A percentile compares a stretch with the other conserved stretches of the same genome.
Evolutionary conservation across 495 filamentous ascomycete species (phyloP).

Genomic region (Articulospora tetracladia): DNA sequence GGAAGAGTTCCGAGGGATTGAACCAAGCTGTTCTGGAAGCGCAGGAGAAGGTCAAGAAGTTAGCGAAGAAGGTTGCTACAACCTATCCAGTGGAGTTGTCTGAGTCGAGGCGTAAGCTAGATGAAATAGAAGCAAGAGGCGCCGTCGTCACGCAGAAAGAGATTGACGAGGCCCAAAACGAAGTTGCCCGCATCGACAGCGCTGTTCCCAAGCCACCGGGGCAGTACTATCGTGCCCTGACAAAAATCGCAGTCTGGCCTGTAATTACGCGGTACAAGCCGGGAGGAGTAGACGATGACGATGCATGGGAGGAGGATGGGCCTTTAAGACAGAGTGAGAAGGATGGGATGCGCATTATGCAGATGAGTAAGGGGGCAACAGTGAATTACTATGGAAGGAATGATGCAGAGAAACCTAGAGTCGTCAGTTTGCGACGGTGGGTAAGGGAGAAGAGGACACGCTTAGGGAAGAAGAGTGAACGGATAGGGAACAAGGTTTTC

Average conservation of each 20-base stretch:
- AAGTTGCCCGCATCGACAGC: neutral
- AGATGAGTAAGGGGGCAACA: constrained; percentile 15
- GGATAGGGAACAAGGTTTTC: neutral
- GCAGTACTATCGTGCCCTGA: neutral
- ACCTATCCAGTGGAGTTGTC: no score
- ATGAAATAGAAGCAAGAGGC: neutral
- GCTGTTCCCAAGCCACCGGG: neutral
- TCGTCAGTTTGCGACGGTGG: neutral
- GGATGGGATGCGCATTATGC: constrained; percentile 14
- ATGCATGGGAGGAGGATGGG: neutral
- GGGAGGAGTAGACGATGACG: constrained; percentile 11
- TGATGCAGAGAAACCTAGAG: neutral
- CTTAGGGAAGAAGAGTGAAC: neutral
- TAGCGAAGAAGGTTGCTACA: no score
- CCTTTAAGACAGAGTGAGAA: neutral
- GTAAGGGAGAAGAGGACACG: constrained; percentile 5
- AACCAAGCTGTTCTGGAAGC: no score
- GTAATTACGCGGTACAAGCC: constrained; percentile 19
- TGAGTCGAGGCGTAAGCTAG: no score
- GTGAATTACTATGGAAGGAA: constrained; percentile 16
- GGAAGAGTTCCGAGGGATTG: no score
- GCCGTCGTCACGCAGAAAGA: neutral
- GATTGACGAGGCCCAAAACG: neutral
- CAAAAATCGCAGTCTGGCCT: constrained; percentile 21
- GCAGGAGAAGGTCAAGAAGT: no score